phyloP scores from a whole-genome alignment of 2,329 filamentous ascomycete species.

The Hypoxylon sp. region DNA sequence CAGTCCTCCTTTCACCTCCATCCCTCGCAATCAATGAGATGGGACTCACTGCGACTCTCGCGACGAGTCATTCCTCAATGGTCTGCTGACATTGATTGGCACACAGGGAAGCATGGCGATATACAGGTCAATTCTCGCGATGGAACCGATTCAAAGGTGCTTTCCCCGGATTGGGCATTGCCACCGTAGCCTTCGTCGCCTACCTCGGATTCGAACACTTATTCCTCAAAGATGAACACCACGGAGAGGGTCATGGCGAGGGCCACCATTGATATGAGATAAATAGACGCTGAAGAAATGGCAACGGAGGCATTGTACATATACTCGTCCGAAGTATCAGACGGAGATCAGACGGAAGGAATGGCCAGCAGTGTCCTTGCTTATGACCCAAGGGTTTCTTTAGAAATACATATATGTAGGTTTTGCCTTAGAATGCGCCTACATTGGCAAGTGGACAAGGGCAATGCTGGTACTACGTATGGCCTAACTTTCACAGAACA shows the following conservation, averaged over 20 bases:
- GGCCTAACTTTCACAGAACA: too few relatives aligned
- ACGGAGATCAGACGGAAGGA: conserved; percentile 12
- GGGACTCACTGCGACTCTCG: too few relatives aligned
- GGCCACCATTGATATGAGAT: conserved; percentile 66
- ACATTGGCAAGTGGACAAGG: neutral
- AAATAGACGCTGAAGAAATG: conserved; percentile 24
- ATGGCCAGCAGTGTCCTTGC: conserved; percentile 7
- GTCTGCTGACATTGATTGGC: conserved; percentile 24
- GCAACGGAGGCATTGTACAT: conserved; percentile 54
- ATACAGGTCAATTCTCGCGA: conserved; percentile 87
- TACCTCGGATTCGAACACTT: conserved; percentile 93
- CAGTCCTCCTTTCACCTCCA: conserved; percentile 53
- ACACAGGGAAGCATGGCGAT: conserved; percentile 93
- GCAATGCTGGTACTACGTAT: too few relatives aligned
- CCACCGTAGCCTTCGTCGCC: conserved; percentile 87
- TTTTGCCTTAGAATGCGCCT: neutral
- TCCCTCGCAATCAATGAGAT: neutral
- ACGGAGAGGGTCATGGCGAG: conserved; percentile 67
- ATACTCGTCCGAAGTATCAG: conserved; percentile 45
- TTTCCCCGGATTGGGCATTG: conserved; percentile 93
- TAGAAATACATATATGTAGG: conserved; percentile 4
- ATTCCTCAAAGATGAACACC: conserved; percentile 81
- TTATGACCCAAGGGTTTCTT: conserved; percentile 6
- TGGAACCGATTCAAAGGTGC: conserved; percentile 88
- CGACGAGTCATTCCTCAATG: neutral